Base-by-base conservation (phyloP, 306 rosid species). In the Ziziphus jujuba region DNA sequence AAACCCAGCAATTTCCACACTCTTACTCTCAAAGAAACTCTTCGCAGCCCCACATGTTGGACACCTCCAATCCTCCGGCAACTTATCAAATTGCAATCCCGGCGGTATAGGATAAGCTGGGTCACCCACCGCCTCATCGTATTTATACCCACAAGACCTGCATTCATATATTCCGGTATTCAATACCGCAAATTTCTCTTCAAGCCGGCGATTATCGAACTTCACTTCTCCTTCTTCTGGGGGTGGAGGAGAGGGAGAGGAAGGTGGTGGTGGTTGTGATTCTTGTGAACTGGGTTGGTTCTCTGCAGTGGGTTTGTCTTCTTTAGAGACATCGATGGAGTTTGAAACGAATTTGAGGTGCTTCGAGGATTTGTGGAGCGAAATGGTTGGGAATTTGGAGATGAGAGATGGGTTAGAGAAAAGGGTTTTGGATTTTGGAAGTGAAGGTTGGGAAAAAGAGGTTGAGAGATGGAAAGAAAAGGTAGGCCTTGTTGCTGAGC, bases 31-130 rank as follows among this genome's bases (percentile, higher is more conserved):
- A 24, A 90, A 95, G 87, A 95, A 95, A 53, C 88, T 81, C 85
- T 75, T 67, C 0, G 96, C 86, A 0, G 99, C 97, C n/a, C 99
- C 99, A 22, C 99, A 95, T 6, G 97, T 95, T 7, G 99, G 90
- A 35, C 99, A 95, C 24, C 96, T 75, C 99, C 97, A 95, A 23
- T 95, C 99, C 34, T 87, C 96, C 0, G 99, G 97, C 35, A 95
- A 81, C 87, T 90, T 89, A 54, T 82, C 80, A 43, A 84, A 95
- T 40, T 79, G 89, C 75, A 77, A 70, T 2, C 97, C 97, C 3
- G 99, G 97, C 0, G 99, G 83, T 17, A 90, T 63, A 1, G 97
- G 97, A 70, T 95, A 95, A 8, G 92, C 64, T 25, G 95, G 92
- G 71, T 95, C 96, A 9, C 97, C 97, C 3, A 85, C 85, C 0